Conservation (phyloP, 2,329 filamentous ascomycete genomes). For the Periconia sp. region DNA sequence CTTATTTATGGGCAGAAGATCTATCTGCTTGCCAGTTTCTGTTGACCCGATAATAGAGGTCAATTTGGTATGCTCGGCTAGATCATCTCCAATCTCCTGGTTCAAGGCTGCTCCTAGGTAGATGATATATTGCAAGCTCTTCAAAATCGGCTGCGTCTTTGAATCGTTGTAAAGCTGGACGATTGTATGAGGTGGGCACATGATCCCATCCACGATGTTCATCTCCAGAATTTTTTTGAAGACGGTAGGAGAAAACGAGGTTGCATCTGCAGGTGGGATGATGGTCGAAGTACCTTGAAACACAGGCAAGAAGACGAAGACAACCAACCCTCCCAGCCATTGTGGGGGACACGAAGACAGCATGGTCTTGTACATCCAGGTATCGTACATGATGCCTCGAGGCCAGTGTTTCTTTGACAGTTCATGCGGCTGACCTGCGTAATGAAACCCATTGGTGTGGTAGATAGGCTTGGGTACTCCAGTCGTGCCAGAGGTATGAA, state of each 20-base stretch:
- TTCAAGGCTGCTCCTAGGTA: conserved; percentile 21
- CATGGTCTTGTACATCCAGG: conserved; percentile 14
- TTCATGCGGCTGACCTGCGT: background rate
- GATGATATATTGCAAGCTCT: conserved; percentile 15
- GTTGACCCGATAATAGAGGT: conserved; percentile 23
- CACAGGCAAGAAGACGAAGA: conserved; percentile 12
- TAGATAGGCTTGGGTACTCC: conserved; percentile 20
- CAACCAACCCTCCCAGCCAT: conserved; percentile 21
- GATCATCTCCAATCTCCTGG: conserved; percentile 19
- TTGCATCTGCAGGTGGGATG: conserved; percentile 12
- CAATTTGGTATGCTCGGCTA: conserved; percentile 17
- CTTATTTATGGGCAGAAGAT: conserved; percentile 11
- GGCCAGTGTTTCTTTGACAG: conserved; percentile 19
- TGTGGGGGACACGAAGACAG: conserved; percentile 21
- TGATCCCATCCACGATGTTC: conserved; percentile 16
- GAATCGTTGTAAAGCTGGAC: conserved; percentile 18
- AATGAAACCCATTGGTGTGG: conserved; percentile 17
- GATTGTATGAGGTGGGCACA: conserved; percentile 20
- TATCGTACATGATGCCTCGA: conserved; percentile 18
- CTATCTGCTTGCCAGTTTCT: conserved; percentile 18
- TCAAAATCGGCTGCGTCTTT: conserved; percentile 15
- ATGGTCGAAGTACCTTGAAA: conserved; percentile 13
- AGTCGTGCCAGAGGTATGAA: conserved; percentile 27
- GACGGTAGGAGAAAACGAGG: conserved; percentile 5
- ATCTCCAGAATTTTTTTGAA: conserved; percentile 17